Conservation (phyloP, 2,329 filamentous ascomycete genomes). For the Colletotrichum gloeosporioides region DNA sequence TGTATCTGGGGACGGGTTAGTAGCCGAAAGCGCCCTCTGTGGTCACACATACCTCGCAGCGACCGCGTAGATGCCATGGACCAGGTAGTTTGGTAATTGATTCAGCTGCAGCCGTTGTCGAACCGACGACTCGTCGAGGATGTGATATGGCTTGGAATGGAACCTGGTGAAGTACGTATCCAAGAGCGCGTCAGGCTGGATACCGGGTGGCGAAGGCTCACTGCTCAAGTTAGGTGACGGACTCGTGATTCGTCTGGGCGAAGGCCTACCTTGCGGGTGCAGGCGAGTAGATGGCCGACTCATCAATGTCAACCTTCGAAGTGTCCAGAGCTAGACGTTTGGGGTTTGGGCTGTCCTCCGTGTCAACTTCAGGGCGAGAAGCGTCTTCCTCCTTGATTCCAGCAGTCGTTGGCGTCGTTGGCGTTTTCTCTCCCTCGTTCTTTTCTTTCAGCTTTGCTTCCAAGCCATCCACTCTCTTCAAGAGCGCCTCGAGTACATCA, state of each 20-base stretch:
- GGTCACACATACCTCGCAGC: slow-evolving; percentile 58
- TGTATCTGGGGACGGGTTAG: slow-evolving; percentile 61
- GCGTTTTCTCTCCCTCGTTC: slow-evolving; percentile 46
- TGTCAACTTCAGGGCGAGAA: slow-evolving; percentile 27
- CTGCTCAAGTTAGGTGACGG: slow-evolving; percentile 32
- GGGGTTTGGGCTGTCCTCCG: slow-evolving; percentile 41
- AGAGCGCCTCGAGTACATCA: slow-evolving; percentile 81
- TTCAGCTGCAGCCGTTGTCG: slow-evolving; percentile 74
- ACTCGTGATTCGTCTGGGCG: background rate
- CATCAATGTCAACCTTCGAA: slow-evolving; percentile 34
- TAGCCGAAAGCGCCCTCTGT: background rate
- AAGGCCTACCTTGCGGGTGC: slow-evolving; percentile 38
- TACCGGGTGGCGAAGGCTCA: slow-evolving; percentile 47
- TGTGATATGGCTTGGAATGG: slow-evolving; percentile 82
- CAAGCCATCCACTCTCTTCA: slow-evolving; percentile 85
- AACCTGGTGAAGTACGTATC: slow-evolving; percentile 82
- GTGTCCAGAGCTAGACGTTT: slow-evolving; percentile 46
- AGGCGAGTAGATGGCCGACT: slow-evolving; percentile 50
- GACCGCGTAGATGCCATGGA: slow-evolving; percentile 65
- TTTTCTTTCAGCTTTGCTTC: slow-evolving; percentile 80
- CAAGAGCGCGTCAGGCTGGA: slow-evolving; percentile 68
- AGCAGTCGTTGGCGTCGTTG: slow-evolving; percentile 25
- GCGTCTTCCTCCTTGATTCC: slow-evolving; percentile 27
- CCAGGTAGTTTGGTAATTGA: slow-evolving; percentile 63
- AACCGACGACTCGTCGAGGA: slow-evolving; percentile 78